Base-by-base conservation (phyloP, 345 rosid genomes). In the Psidium guajava region DNA sequence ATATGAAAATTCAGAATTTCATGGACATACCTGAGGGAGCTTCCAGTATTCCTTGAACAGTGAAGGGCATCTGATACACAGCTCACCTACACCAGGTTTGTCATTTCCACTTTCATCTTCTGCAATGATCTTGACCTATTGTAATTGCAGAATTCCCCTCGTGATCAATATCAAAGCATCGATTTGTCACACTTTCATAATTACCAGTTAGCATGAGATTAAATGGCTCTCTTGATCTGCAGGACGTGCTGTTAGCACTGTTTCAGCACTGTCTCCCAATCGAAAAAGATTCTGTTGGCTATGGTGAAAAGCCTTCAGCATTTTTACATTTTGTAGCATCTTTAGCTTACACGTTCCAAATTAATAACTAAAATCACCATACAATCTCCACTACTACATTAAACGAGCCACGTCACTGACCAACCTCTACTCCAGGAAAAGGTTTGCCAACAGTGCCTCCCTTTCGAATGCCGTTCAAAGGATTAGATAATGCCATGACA, bases 361-460 rank as follows among this genome's bases (percentile, higher is more conserved):
- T 69, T 69, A 69, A 69, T 69, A 36, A 36, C 80, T 5, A 22
- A 69, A 36, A 69, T 69, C 24, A 69, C 40, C 25, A 36, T 24
- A 2, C 36, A 25, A 36, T 9, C 47, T 69, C 21, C 77, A 32
- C 77, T 69, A 69, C 42, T 47, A 69, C 58, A 82, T 59, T 69
- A 69, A 69, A 69, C 7, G 2, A 69, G 25, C 47, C 80, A 69
- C 0, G 3, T 20, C 9, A 25, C 50, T 36, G 36, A 82, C 93
- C 87, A 85, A 97, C 99, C 99, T 95, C 93, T 57, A 97, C 99
- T 82, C 99, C 96, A 44, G 98, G 95, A 88, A 97, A 91, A 73
- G 99, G 99, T 88, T 96, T 95, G 61, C 99, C 99, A 24, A 97
- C 99, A 82, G 99, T 97, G 82, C 99, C 99, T 52, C 95, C 96